Evolutionary conservation across 306 rosid genomes (phyloP).

Genomic region (Ormosia semicastrata): DNA sequence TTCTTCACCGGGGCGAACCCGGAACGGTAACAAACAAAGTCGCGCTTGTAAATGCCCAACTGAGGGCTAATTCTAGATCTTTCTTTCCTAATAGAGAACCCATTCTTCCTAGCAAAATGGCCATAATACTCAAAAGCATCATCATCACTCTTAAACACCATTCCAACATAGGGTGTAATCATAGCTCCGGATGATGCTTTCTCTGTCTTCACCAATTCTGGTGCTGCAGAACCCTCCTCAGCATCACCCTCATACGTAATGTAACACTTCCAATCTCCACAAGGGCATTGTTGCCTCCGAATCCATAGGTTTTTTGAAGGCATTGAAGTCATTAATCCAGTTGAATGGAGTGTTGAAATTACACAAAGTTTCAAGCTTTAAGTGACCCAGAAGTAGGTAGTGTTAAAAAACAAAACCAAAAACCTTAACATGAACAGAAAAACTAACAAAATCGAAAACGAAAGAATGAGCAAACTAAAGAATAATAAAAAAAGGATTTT

Average conservation of each 20-base stretch:
- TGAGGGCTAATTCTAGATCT: slow-evolving; percentile 93
- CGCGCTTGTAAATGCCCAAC: slow-evolving; percentile 87
- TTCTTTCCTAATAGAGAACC: slow-evolving; percentile 89
- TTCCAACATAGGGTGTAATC: slow-evolving; percentile 91
- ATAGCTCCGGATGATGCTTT: slow-evolving; percentile 49
- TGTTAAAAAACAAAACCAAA: not conserved
- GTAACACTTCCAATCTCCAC: slow-evolving; percentile 98
- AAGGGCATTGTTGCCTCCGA: slow-evolving; percentile 91
- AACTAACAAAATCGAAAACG: slow-evolving; percentile 3
- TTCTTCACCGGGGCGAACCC: slow-evolving; percentile 91
- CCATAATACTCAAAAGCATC: slow-evolving; percentile 96
- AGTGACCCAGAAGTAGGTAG: slow-evolving; percentile 24
- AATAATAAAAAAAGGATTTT: not conserved
- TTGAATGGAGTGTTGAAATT: not conserved
- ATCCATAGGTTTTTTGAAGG: slow-evolving; percentile 80
- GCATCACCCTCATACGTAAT: slow-evolving; percentile 67
- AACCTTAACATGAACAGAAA: not conserved
- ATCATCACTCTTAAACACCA: slow-evolving; percentile 87
- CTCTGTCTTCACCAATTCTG: slow-evolving; percentile 60
- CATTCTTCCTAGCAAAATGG: slow-evolving; percentile 79
- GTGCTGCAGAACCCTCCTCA: slow-evolving; percentile 56
- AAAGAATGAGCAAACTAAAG: not conserved
- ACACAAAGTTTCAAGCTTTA: slow-evolving; percentile 28
- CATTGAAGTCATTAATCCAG: slow-evolving; percentile 49
- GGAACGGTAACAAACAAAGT: slow-evolving; percentile 93